phyloP scores from a whole-genome alignment of 169 alveolate species.

The Plasmodium gaboni region DNA sequence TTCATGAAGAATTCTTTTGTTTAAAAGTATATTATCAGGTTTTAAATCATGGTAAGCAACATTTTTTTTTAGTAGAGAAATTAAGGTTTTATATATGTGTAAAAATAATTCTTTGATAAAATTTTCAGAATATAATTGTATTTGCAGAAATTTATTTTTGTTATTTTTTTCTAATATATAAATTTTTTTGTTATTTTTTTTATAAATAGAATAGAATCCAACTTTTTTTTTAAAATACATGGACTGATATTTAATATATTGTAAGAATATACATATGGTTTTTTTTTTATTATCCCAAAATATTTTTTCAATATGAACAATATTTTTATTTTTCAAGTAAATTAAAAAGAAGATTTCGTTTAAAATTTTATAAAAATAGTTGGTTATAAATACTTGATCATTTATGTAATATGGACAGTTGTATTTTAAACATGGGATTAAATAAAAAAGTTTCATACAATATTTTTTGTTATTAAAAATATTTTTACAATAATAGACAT shows the following conservation, averaged over 20 bases:
- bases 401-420: constrained; percentile 58
- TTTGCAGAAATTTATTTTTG: constrained; percentile 9
- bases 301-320: constrained; percentile 53
- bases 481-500: constrained; percentile 41
- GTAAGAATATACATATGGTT: constrained; percentile 21
- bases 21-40: constrained; percentile 67
- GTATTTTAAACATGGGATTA: constrained; percentile 40
- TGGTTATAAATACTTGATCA: constrained; percentile 42
- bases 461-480: constrained; percentile 50
- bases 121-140: constrained; percentile 52
- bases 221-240: constrained; percentile 58
- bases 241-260: constrained; percentile 50
- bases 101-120: constrained; percentile 37
- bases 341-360: constrained; percentile 58
- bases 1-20: constrained; percentile 10
- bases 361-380: constrained; percentile 47
- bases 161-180: too few relatives aligned
- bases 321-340: constrained; percentile 46
- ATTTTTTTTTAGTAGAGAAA: constrained; percentile 48
- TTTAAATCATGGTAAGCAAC: constrained; percentile 55
- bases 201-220: constrained; percentile 40
- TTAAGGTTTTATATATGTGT: constrained; percentile 36
- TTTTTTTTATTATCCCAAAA: constrained; percentile 54
- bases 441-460: constrained; percentile 52
- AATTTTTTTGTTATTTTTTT: background rate